Evolutionary conservation across 2,329 filamentous ascomycete genomes (phyloP), one percentile per base, ranked within the genome.

Genomic region (Cercospora beticola): DNA sequence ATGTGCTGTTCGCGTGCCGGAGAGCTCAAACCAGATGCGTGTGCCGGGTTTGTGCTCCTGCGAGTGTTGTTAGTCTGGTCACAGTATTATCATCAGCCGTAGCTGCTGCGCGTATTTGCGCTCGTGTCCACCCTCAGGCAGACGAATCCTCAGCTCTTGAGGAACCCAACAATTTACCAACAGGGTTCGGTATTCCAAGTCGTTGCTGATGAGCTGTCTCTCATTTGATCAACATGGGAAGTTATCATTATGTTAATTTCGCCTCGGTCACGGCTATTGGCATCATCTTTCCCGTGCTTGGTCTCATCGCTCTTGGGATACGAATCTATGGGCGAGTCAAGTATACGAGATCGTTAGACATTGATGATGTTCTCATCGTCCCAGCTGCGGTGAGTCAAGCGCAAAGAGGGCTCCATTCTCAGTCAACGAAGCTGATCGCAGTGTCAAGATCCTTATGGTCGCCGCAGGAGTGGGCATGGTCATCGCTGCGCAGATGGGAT

Each of bases 351-450:
- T 56, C 43, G 5, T 54, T 70, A 4, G 68, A 70, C 59, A 56
- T 70, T 26, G 68, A 70, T 62, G 68, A 68, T 46, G 36, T 68
- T 10, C 66, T 70, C 54, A 66, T 70, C 18, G 60, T 68, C 16
- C 68, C 68, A 28, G 65, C 68, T 49, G 63, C 66, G 30, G 68
- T 70, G 33, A 66, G 68, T 49, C 2, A 8, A 31, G 14, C 16
- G 14, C 21, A 5, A 30, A 31, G 31, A 33, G 16, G 49, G 12
- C 49, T 26, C 2, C 23, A 30, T 8, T 2, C 1, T 28, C 5
- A 3, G 21, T 2, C 18, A 31, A 3, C 8, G 63, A 49, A 18
- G 21, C 66, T 64, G 31, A 65, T n/a, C 1, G 23, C 14, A 9
- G 9, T 43, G n/a, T 49, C 14, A 31, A 69, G 57, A 58, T 68